Evolutionary conservation across 495 filamentous ascomycete genomes (phyloP).

Genomic region (Niebla homalea): DNA sequence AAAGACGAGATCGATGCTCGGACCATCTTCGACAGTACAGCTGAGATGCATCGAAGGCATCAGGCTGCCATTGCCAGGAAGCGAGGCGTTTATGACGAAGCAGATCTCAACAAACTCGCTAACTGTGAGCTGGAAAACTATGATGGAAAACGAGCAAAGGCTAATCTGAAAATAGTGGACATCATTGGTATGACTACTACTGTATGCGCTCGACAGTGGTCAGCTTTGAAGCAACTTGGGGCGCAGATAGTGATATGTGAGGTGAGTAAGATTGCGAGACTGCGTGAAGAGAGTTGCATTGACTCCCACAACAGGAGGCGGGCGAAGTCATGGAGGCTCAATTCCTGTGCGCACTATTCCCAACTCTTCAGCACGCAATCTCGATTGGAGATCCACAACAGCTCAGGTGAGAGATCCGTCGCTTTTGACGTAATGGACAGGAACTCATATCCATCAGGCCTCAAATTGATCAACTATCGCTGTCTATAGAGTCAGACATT

Average conservation of each 20-base stretch:
- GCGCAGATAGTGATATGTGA: conserved; percentile 37
- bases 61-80: conserved; percentile 6
- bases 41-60: conserved; percentile 17
- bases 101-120: conserved; percentile 13
- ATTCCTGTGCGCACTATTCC: conserved; percentile 40
- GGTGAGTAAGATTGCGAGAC: too few species aligned
- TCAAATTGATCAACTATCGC: conserved; percentile 40
- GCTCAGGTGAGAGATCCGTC: conserved; percentile 15
- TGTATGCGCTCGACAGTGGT: conserved; percentile 19
- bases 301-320: conserved; percentile 25
- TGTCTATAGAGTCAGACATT: conserved; percentile 35
- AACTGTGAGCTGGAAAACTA: background rate
- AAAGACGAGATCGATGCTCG: conserved; percentile 12
- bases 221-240: conserved; percentile 15
- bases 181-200: conserved; percentile 27
- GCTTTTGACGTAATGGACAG: background rate
- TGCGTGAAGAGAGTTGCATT: too few species aligned
- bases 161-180: conserved; percentile 8
- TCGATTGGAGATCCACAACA: conserved; percentile 45
- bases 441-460: conserved; percentile 26
- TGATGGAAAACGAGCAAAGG: background rate
- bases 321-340: conserved; percentile 44
- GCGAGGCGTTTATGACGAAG: conserved; percentile 4
- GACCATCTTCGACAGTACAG: conserved; percentile 10
- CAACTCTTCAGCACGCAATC: conserved; percentile 40